phyloP scores from a whole-genome alignment of 768 basidiomycete genomes.

The Amanita inopinata region DNA sequence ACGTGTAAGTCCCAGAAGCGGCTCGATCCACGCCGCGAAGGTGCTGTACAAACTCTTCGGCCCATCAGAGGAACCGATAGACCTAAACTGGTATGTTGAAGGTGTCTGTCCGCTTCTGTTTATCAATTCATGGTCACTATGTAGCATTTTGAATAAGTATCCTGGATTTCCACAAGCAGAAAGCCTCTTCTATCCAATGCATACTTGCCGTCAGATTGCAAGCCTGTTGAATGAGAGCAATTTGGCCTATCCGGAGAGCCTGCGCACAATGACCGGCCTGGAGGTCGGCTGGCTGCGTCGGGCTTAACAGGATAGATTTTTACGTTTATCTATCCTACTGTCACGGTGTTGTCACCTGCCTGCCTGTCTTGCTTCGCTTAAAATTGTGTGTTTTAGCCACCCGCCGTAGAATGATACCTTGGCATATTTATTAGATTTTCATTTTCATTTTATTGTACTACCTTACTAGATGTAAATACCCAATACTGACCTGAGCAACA shows the following conservation, averaged over 20 bases:
- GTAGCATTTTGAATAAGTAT: conserved; percentile 54
- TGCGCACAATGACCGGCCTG: conserved; percentile 73
- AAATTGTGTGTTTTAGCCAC: background rate
- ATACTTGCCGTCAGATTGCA: conserved; percentile 64
- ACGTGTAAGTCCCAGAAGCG: conserved; percentile 50
- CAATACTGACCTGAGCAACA: too few species aligned
- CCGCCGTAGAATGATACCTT: too few species aligned
- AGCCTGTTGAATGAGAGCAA: conserved; percentile 71
- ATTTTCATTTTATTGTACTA: too few species aligned
- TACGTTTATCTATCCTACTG: background rate
- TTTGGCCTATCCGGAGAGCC: conserved; percentile 58
- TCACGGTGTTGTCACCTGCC: background rate
- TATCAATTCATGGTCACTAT: conserved; percentile 11
- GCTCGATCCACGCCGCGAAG: conserved; percentile 64
- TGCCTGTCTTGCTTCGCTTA: background rate
- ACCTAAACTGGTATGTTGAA: conserved; percentile 40
- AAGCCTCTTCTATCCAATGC: conserved; percentile 72
- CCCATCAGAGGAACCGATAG: conserved; percentile 41
- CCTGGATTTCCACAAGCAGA: conserved; percentile 87
- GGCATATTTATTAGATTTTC: too few species aligned
- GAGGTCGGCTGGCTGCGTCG: conserved; percentile 73
- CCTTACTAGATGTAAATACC: too few species aligned
- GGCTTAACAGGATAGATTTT: conserved; percentile 7
- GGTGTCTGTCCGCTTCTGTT: conserved; percentile 1
- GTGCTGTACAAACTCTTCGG: conserved; percentile 77